Conservation (phyloP, 2,329 filamentous ascomycete species). For the Fusarium dlaminii region DNA sequence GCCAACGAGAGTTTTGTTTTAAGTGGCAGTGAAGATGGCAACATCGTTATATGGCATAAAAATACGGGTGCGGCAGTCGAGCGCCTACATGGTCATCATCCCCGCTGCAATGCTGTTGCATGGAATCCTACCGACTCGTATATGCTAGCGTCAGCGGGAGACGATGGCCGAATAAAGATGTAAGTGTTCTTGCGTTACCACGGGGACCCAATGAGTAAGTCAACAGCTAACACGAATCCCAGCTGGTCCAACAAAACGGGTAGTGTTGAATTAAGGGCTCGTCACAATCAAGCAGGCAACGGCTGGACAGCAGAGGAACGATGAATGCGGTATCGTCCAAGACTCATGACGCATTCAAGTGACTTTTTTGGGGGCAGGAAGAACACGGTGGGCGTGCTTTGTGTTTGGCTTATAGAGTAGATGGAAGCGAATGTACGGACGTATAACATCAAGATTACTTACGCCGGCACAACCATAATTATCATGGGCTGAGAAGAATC, state of each 20-base stretch:
- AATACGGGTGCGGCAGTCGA: constrained; percentile 80
- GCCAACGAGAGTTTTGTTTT: constrained; percentile 92
- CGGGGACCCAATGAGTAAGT: background rate
- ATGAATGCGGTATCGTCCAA: constrained; percentile 12
- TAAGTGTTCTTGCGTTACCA: constrained; percentile 57
- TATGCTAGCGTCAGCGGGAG: constrained; percentile 91
- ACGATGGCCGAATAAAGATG: constrained; percentile 88
- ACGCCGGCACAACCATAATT: background rate
- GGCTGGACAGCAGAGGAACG: constrained; percentile 35
- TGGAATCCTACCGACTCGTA: constrained; percentile 88
- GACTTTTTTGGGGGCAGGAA: background rate
- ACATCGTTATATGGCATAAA: constrained; percentile 91
- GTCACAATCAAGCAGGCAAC: constrained; percentile 30
- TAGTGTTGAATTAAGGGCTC: constrained; percentile 34
- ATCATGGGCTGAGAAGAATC: background rate
- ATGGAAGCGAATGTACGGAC: background rate
- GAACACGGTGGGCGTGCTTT: background rate
- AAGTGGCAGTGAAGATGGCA: constrained; percentile 84
- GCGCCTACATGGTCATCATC: constrained; percentile 76
- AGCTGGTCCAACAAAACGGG: constrained; percentile 45
- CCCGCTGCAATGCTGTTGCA: constrained; percentile 84
- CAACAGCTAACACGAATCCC: constrained; percentile 1
- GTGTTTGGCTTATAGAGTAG: constrained; percentile 8
- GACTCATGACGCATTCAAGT: background rate
- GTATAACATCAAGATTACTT: background rate